Conservation (phyloP, 164 flowering plant species). For the Echeveria elegans region DNA sequence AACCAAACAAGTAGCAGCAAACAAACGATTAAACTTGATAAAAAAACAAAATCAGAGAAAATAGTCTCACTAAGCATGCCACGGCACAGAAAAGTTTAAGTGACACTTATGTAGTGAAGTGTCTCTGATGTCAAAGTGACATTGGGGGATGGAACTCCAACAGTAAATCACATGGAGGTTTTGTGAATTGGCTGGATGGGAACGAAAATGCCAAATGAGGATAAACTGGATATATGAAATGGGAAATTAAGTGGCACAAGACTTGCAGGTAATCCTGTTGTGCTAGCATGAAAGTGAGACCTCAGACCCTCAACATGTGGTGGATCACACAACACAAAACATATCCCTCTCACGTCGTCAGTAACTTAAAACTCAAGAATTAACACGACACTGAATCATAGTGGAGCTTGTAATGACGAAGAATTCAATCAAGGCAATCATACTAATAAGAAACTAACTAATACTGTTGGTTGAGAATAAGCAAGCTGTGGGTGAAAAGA, state of each 20-base stretch:
- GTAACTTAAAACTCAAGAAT: neutral
- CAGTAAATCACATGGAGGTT: constrained; percentile 7
- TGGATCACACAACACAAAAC: neutral
- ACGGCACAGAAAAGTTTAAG: neutral
- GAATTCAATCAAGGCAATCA: neutral
- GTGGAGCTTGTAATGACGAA: too few species aligned
- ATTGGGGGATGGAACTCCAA: neutral
- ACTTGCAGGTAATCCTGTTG: constrained; percentile 1
- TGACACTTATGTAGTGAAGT: neutral
- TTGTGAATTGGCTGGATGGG: neutral
- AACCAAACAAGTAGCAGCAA: too few species aligned
- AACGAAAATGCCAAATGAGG: neutral
- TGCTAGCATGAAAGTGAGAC: constrained; percentile 4
- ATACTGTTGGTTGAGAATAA: neutral
- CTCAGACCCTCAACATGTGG: constrained; percentile 7
- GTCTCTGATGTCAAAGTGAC: neutral
- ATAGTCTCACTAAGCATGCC: neutral
- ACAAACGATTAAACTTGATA: neutral
- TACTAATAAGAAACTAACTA: neutral
- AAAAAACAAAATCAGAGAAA: neutral
- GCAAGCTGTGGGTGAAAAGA: neutral
- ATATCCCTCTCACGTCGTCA: neutral
- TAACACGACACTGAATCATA: neutral
- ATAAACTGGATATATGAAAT: neutral
- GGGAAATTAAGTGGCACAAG: neutral